Evolutionary conservation across 371 early-diverging fungal genomes (phyloP).

Genomic region (Mucor piriformis): DNA sequence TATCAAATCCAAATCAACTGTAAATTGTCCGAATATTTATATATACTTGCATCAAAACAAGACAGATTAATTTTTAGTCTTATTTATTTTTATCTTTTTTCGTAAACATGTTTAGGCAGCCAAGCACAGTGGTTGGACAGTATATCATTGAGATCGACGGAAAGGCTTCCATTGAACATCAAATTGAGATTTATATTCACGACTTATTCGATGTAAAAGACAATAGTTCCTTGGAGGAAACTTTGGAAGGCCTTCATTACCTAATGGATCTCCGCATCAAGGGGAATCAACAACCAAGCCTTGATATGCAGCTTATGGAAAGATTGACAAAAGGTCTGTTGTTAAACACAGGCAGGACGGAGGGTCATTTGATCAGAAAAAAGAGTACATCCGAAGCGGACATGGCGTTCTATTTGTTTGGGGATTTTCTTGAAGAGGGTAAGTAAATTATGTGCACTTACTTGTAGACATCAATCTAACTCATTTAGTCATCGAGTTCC

Average conservation of each 20-base stretch:
- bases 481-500: too few relatives aligned
- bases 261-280: neutral
- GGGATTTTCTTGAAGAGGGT: slow-evolving; percentile 5
- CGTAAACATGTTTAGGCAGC: too few relatives aligned
- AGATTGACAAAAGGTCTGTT: neutral
- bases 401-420: slow-evolving; percentile 5
- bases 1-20: too few relatives aligned
- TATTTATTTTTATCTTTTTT: too few relatives aligned
- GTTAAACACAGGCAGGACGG: neutral
- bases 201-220: slow-evolving; percentile 1
- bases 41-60: too few relatives aligned
- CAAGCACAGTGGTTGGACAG: too few relatives aligned
- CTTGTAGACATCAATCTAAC: too few relatives aligned
- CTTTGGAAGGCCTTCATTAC: neutral
- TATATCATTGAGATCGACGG: too few relatives aligned
- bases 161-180: neutral
- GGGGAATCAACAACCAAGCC: neutral
- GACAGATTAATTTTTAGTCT: too few relatives aligned
- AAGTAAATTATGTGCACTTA: neutral
- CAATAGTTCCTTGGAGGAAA: neutral
- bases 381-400: neutral
- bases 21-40: too few relatives aligned
- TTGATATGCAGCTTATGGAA: neutral
- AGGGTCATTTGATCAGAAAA: slow-evolving; percentile 1
- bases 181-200: slow-evolving; percentile 3